Conservation (phyloP, 768 basidiomycete species). For the Astraeus odoratus region DNA sequence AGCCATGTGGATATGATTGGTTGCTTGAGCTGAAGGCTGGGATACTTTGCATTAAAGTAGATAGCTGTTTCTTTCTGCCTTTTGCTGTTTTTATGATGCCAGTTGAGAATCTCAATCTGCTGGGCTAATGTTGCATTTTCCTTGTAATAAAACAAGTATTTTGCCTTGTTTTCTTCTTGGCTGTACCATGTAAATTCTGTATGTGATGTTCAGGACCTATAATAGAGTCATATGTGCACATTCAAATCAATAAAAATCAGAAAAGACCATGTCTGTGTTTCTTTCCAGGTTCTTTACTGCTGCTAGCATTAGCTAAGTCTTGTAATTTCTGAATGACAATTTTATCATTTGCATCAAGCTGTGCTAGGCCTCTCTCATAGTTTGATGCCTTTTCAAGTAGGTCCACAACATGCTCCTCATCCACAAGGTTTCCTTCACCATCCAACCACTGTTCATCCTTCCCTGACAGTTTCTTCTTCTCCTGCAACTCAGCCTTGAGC, state of each 20-base stretch:
- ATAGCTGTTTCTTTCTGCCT: slow-evolving; percentile 27
- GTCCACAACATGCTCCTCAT: slow-evolving; percentile 15
- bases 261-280: background rate
- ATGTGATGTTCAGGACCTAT: slow-evolving; percentile 1
- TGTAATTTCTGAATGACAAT: background rate
- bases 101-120: slow-evolving; percentile 31
- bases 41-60: slow-evolving; percentile 27
- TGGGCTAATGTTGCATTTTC: slow-evolving; percentile 29
- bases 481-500: slow-evolving; percentile 5
- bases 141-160: background rate
- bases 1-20: slow-evolving; percentile 28
- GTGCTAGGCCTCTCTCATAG: slow-evolving; percentile 13
- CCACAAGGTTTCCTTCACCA: slow-evolving; percentile 13
- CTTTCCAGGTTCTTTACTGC: background rate
- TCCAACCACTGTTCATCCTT: slow-evolving; percentile 19
- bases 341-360: background rate
- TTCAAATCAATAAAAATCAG: background rate
- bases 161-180: background rate
- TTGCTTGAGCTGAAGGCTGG: slow-evolving; percentile 28
- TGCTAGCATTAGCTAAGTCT: background rate
- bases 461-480: slow-evolving; percentile 7
- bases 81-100: slow-evolving; percentile 26
- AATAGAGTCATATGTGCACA: background rate
- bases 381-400: slow-evolving; percentile 12
- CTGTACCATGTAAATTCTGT: background rate